Evolutionary conservation across 2,329 filamentous ascomycete genomes (phyloP).

Genomic region (Diaporthe vaccinii): DNA sequence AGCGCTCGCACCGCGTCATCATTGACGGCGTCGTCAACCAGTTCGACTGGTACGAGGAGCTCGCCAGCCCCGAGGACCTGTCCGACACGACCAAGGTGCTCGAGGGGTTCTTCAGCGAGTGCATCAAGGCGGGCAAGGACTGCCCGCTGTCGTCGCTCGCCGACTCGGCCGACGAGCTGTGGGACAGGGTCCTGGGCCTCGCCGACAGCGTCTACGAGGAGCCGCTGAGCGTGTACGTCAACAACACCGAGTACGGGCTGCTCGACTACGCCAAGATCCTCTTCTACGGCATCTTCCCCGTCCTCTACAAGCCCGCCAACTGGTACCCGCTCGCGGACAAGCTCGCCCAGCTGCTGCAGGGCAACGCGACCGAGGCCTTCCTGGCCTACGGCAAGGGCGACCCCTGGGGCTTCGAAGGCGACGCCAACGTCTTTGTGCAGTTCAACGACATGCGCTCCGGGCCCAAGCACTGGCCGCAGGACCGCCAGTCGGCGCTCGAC

Average conservation of each 20-base stretch:
- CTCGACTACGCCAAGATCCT: slow-evolving; percentile 54
- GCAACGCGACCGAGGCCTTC: slow-evolving; percentile 56
- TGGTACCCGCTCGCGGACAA: slow-evolving; percentile 54
- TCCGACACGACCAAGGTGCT: slow-evolving; percentile 59
- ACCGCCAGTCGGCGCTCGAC: slow-evolving; percentile 51
- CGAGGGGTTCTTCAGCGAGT: slow-evolving; percentile 59
- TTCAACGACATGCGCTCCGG: slow-evolving; percentile 51
- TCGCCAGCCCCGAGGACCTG: slow-evolving; percentile 54
- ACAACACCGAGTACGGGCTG: slow-evolving; percentile 54
- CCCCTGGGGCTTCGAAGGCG: slow-evolving; percentile 43
- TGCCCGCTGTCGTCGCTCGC: slow-evolving; percentile 58
- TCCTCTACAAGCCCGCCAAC: slow-evolving; percentile 53
- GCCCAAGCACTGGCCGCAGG: slow-evolving; percentile 51
- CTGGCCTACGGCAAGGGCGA: slow-evolving; percentile 50
- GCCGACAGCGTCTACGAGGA: slow-evolving; percentile 52
- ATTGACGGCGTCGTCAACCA: slow-evolving; percentile 53
- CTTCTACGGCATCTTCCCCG: slow-evolving; percentile 54
- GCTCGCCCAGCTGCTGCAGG: slow-evolving; percentile 52
- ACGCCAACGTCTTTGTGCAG: slow-evolving; percentile 48
- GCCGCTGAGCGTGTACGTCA: slow-evolving; percentile 58
- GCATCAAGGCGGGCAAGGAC: slow-evolving; percentile 60
- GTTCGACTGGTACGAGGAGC: slow-evolving; percentile 57
- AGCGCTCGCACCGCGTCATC: slow-evolving; percentile 52
- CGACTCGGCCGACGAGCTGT: slow-evolving; percentile 52
- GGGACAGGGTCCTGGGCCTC: slow-evolving; percentile 50